Evolutionary conservation across 768 basidiomycete species (phyloP).

Genomic region (Boletus rubroflammeus): DNA sequence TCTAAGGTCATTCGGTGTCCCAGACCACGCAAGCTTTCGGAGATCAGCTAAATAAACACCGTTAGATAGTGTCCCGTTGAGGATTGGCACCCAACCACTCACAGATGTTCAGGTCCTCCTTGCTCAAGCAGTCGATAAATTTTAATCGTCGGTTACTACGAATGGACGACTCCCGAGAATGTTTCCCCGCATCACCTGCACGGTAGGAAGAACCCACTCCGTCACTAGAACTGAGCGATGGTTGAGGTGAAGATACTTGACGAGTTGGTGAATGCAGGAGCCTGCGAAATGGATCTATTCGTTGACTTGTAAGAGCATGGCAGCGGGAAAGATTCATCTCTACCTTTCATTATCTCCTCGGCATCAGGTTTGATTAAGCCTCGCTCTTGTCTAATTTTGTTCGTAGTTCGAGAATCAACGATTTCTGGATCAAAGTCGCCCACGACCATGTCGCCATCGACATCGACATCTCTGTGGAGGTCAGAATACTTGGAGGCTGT

Average conservation of each 20-base stretch:
- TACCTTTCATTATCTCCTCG: conserved; percentile 77
- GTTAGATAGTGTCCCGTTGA: conserved; percentile 4
- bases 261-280: conserved; percentile 36
- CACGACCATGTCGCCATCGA: conserved; percentile 73
- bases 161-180: conserved; percentile 72
- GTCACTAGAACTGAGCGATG: conserved; percentile 5
- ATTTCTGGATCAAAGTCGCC: conserved; percentile 68
- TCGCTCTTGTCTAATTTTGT: conserved; percentile 45
- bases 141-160: conserved; percentile 74
- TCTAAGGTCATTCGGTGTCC: conserved; percentile 82
- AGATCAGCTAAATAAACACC: conserved; percentile 56
- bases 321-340: conserved; percentile 16
- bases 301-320: conserved; percentile 29
- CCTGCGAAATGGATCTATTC: conserved; percentile 57
- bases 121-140: conserved; percentile 74
- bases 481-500: conserved; percentile 20
- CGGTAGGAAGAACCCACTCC: conserved; percentile 12
- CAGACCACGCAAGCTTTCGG: conserved; percentile 91
- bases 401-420: conserved; percentile 28
- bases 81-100: conserved; percentile 25
- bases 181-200: conserved; percentile 47
- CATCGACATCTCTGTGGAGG: conserved; percentile 51
- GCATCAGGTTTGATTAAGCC: conserved; percentile 61
- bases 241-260: conserved; percentile 2
- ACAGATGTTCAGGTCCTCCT: conserved; percentile 82